These are phyloP conservation scores for Bauhinia variegata DNA, from an alignment of 306 rosid species.

Conservation along the genomic window DNA sequence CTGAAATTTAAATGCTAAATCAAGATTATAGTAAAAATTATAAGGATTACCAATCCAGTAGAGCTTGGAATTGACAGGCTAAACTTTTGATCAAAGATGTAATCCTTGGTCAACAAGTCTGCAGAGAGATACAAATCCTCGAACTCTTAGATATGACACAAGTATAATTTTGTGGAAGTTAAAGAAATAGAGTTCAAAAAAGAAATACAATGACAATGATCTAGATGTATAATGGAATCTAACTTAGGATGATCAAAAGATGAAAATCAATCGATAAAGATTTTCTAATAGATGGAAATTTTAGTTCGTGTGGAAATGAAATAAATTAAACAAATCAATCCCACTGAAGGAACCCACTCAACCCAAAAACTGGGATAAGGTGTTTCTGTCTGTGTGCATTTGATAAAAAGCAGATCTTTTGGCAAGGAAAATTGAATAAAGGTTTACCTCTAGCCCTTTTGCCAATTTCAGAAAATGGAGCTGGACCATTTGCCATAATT, in stretches of 20 bases:
- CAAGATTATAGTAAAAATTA: neutral
- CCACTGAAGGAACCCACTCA: constrained; percentile 19
- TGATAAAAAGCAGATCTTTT: neutral
- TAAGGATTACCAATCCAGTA: constrained; percentile 72
- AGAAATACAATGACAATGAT: constrained; percentile 10
- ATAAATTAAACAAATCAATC: neutral
- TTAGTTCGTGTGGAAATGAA: constrained; percentile 17
- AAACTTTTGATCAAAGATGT: constrained; percentile 83
- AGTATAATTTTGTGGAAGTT: neutral
- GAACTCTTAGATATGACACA: neutral
- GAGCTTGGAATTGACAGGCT: constrained; percentile 66
- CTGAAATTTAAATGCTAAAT: constrained; percentile 5
- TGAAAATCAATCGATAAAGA: neutral
- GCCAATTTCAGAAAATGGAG: constrained; percentile 87
- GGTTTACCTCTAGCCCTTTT: constrained; percentile 80
- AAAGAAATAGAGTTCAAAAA: neutral
- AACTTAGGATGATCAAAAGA: neutral
- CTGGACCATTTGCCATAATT: constrained; percentile 80
- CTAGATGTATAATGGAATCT: constrained; percentile 13
- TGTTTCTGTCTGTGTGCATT: neutral
- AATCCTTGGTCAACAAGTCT: constrained; percentile 88
- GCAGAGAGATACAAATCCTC: constrained; percentile 35
- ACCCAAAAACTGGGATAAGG: neutral
- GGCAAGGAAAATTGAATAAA: neutral
- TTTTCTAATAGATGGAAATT: neutral